Evolutionary conservation across 257 asterid species (phyloP).

Genomic region (Solanum neorickii): DNA sequence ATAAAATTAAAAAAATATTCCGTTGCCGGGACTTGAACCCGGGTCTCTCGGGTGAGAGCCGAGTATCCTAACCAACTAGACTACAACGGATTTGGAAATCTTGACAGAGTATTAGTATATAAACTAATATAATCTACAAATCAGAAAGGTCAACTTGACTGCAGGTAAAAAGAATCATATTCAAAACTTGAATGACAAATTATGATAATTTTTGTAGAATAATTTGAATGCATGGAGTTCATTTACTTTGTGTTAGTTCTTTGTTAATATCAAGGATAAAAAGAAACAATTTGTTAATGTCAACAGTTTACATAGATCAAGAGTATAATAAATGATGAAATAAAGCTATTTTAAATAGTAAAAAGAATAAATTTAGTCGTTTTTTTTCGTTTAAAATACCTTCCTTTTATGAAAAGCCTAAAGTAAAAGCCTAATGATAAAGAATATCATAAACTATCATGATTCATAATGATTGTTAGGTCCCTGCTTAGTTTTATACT

Average conservation of each 20-base stretch:
- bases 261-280: neutral
- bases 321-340: neutral
- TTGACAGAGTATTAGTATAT: accelerated
- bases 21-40: conserved; percentile 91
- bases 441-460: neutral
- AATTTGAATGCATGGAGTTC: neutral
- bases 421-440: neutral
- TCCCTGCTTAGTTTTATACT: neutral
- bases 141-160: neutral
- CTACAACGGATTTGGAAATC: conserved; percentile 44
- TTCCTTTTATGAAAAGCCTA: neutral
- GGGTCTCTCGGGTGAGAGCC: conserved; percentile 99
- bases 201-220: neutral
- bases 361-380: neutral
- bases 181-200: neutral
- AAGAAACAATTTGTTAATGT: neutral
- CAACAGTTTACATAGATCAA: neutral
- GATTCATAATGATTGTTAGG: neutral
- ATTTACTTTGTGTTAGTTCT: neutral
- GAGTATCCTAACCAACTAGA: conserved; percentile 98
- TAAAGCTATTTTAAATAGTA: neutral
- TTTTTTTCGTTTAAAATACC: neutral
- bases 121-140: neutral
- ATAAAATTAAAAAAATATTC: neutral
- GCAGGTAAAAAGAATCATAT: neutral